These are phyloP conservation scores for Trematosphaeria pertusa DNA, from an alignment of 2,329 filamentous ascomycete genomes.

Conservation along the genomic window DNA sequence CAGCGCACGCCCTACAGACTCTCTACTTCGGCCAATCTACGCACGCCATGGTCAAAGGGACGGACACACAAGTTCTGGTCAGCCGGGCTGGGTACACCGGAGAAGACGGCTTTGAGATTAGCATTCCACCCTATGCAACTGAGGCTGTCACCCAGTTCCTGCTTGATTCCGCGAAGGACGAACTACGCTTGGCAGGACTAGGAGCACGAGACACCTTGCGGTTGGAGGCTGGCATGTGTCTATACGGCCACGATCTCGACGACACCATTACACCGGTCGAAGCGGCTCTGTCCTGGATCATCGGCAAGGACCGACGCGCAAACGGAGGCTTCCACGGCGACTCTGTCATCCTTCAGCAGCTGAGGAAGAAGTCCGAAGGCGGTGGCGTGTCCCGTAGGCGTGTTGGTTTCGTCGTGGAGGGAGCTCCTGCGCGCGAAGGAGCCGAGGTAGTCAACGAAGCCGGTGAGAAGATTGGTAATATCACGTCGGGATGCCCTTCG, in stretches of 20 bases:
- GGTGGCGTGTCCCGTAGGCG: slow-evolving; percentile 73
- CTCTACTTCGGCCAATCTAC: slow-evolving; percentile 84
- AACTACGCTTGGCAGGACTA: slow-evolving; percentile 82
- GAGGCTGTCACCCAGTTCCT: slow-evolving; percentile 73
- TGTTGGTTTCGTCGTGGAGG: slow-evolving; percentile 82
- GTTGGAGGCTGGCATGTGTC: slow-evolving; percentile 96
- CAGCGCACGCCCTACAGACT: slow-evolving; percentile 54
- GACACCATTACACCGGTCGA: slow-evolving; percentile 75
- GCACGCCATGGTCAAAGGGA: slow-evolving; percentile 68
- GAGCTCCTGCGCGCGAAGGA: slow-evolving; percentile 88
- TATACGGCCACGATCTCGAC: slow-evolving; percentile 98
- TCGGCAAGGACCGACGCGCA: slow-evolving; percentile 77
- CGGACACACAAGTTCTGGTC: slow-evolving; percentile 69
- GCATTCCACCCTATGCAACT: slow-evolving; percentile 73
- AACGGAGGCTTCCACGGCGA: slow-evolving; percentile 84
- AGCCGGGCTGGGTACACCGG: slow-evolving; percentile 94
- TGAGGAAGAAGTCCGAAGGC: slow-evolving; percentile 77
- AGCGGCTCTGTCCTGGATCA: slow-evolving; percentile 77
- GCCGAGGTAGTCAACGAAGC: slow-evolving; percentile 74
- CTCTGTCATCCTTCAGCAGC: slow-evolving; percentile 76
- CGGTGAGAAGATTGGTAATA: slow-evolving; percentile 72
- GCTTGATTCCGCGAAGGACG: slow-evolving; percentile 66
- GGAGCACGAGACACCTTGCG: slow-evolving; percentile 91
- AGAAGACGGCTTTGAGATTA: slow-evolving; percentile 98
- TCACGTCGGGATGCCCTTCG: slow-evolving; percentile 91